These are phyloP conservation scores for Phoenix dactylifera DNA, from an alignment of 176 grass and related monocot genomes.

Conservation along the genomic window DNA sequence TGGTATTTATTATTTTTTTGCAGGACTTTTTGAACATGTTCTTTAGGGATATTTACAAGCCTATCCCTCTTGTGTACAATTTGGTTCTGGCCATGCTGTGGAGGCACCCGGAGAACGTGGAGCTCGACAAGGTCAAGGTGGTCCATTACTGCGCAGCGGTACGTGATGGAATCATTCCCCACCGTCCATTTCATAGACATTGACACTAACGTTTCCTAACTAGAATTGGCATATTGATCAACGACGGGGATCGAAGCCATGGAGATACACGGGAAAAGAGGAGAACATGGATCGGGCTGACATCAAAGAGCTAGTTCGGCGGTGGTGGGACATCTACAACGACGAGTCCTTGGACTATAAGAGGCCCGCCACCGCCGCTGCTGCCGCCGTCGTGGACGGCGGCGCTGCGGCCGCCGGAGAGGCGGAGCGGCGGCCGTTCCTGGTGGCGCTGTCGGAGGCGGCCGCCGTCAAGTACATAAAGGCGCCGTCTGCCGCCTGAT, in stretches of 20 bases:
- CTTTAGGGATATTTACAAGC: constrained; percentile 48
- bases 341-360: constrained; percentile 52
- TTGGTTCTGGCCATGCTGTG: constrained; percentile 79
- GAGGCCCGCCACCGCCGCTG: not conserved
- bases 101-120: constrained; percentile 64
- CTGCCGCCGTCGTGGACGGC: not conserved
- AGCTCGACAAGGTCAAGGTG: constrained; percentile 57
- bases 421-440: constrained; percentile 2
- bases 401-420: not conserved
- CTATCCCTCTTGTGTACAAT: constrained; percentile 51
- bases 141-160: constrained; percentile 91
- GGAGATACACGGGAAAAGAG: constrained; percentile 67
- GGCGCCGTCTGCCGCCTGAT: constrained; percentile 56
- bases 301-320: constrained; percentile 50
- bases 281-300: constrained; percentile 64
- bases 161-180: not conserved
- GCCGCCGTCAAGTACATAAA: constrained; percentile 21
- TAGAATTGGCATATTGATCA: too few relatives aligned
- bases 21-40: constrained; percentile 83
- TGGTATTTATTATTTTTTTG: not conserved
- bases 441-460: constrained; percentile 18
- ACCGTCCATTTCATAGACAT: too few relatives aligned
- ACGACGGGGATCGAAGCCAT: constrained; percentile 59
- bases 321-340: constrained; percentile 53
- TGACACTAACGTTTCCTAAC: too few relatives aligned